A percentile compares a stretch with the other conserved stretches of the same genome.
Evolutionary conservation across 2,329 filamentous ascomycete genomes (phyloP).

Genomic region (Colletotrichum echinochloae): DNA sequence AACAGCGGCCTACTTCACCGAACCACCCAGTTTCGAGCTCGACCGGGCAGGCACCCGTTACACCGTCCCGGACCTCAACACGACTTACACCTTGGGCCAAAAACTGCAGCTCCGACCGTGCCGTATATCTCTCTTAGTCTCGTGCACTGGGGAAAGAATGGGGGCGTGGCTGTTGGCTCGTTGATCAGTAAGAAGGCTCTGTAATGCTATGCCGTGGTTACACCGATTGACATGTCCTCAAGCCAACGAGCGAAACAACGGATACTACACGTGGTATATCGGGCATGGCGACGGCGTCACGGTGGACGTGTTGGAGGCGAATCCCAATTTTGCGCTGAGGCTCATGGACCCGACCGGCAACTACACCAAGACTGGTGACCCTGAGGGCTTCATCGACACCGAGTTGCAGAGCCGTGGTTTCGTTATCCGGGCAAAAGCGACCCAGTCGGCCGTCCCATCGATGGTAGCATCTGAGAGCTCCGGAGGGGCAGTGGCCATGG

Average conservation of each 20-base stretch:
- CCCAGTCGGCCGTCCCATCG: slow-evolving; percentile 1
- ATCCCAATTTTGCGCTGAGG: slow-evolving; percentile 23
- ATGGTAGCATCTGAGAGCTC: neutral
- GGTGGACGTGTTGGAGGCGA: neutral
- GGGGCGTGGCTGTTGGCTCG: slow-evolving; percentile 18
- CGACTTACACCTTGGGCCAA: slow-evolving; percentile 17
- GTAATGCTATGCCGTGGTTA: neutral
- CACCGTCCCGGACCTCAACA: slow-evolving; percentile 26
- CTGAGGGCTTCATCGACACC: slow-evolving; percentile 27
- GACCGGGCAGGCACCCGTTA: slow-evolving; percentile 5
- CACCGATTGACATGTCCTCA: neutral
- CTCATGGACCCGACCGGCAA: slow-evolving; percentile 29
- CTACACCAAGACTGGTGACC: slow-evolving; percentile 18
- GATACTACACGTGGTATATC: slow-evolving; percentile 31
- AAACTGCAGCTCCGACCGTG: slow-evolving; percentile 22
- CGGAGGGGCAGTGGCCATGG: slow-evolving; percentile 8
- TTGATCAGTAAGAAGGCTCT: slow-evolving; percentile 20
- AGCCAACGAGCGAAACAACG: slow-evolving; percentile 29
- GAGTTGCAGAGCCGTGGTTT: slow-evolving; percentile 29
- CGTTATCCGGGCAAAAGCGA: slow-evolving; percentile 19
- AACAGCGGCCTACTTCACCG: slow-evolving; percentile 27
- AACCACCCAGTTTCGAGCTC: slow-evolving; percentile 33
- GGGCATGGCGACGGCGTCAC: slow-evolving; percentile 20
- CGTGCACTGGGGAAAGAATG: slow-evolving; percentile 29
- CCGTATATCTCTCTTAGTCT: slow-evolving; percentile 26